Evolutionary conservation across 768 basidiomycete genomes (phyloP).

Genomic region (Suillus luteus): DNA sequence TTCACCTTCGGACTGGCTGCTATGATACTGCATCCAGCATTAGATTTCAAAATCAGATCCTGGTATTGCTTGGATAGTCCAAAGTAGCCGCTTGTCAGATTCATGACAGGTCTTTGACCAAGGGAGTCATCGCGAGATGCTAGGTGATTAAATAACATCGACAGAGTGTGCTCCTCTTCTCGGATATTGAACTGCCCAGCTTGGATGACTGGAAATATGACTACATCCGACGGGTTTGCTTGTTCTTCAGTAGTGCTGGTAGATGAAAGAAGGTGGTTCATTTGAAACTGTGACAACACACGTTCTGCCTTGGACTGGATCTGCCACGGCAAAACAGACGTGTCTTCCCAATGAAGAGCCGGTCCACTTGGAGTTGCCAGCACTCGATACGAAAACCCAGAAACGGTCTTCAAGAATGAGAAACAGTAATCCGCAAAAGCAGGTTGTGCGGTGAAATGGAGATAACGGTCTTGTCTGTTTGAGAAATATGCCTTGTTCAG

Average conservation of each 20-base stretch:
- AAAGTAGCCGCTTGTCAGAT: slow-evolving; percentile 96
- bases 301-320: slow-evolving; percentile 62
- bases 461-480: slow-evolving; percentile 92
- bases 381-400: slow-evolving; percentile 71
- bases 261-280: slow-evolving; percentile 33
- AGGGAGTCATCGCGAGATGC: slow-evolving; percentile 19
- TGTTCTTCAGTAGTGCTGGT: slow-evolving; percentile 25
- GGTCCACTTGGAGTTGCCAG: slow-evolving; percentile 44
- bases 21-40: slow-evolving; percentile 68
- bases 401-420: slow-evolving; percentile 69
- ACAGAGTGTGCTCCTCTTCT: slow-evolving; percentile 76
- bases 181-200: slow-evolving; percentile 84
- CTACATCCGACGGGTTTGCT: slow-evolving; percentile 37
- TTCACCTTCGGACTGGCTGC: slow-evolving; percentile 85
- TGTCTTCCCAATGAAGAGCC: slow-evolving; percentile 66
- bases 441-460: slow-evolving; percentile 66
- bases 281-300: slow-evolving; percentile 64
- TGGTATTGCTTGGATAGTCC: slow-evolving; percentile 83
- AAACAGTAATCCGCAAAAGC: slow-evolving; percentile 80
- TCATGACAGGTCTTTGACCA: slow-evolving; percentile 49
- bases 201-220: slow-evolving; percentile 84
- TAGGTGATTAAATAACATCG: slow-evolving; percentile 58
- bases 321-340: slow-evolving; percentile 63
- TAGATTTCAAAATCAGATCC: slow-evolving; percentile 60
- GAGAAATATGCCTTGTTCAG: slow-evolving; percentile 92